Evolutionary conservation across 2,329 filamentous ascomycete species (phyloP), one percentile per base, ranked within the genome.

Genomic region (Coniochaeta sp.): DNA sequence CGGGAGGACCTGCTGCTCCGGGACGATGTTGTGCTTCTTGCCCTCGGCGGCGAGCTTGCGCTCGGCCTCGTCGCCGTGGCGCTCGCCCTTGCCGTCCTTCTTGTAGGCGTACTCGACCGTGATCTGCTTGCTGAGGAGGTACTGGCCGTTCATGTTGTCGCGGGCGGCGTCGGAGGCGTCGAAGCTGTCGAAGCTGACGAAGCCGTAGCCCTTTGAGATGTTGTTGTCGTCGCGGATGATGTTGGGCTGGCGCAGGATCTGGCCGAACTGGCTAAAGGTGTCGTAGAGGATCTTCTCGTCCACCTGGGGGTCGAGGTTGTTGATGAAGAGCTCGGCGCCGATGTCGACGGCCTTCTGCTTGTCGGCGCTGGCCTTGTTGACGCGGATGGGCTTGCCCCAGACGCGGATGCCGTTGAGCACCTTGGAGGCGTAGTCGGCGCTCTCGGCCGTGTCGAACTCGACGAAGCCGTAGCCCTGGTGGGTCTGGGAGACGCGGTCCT

Each of bases 401-500:
- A 99, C 80, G 62, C 93, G 89, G 66, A 98, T 89, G 72, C 93
- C 91, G 77, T 98, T 98, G 89, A 98, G 96, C 67, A 97, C 91
- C 71, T 93, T 89, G 67, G 92, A 90, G 24, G 95, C 93, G 78
- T 99, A 99, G 73, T 98, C 95, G 68, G 95, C 95, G 74, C 97
- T 95, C 70, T 92, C 88, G 72, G 96, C 92, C 66, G 89, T 93
- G 71, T 92, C 93, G 75, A 97, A 99, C 76, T 99, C 95, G 75
- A 99, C 95, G 76, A 99, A 99, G 69, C 95, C 95, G 80, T 97
- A 99, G 68, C 95, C 95, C 77, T 98, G 95, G 75, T 99, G 95
- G 60, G 88, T 89, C 72, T 97, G 92, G 55, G 95, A 97, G 67
- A 99, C 95, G 74, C 95, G 91, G 75, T 99, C 95, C 81, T 97